phyloP scores from a whole-genome alignment of 2,329 filamentous ascomycete species.

The Cryphonectria radicalis region DNA sequence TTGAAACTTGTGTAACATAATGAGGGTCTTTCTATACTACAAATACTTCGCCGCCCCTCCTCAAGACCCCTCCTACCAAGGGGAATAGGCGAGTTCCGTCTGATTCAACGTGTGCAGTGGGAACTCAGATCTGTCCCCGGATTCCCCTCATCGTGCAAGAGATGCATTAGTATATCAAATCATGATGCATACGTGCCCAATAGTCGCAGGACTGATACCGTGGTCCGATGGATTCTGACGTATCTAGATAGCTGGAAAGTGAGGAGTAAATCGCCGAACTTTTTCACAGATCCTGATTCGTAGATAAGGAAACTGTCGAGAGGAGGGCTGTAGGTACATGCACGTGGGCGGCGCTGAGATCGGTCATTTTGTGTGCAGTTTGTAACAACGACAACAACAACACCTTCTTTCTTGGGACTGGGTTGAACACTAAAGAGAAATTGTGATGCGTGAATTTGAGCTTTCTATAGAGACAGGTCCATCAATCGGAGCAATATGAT shows the following conservation, averaged over 20 bases:
- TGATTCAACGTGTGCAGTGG: not conserved
- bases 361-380: not conserved
- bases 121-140: not conserved
- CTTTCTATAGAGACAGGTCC: not conserved
- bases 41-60: not conserved
- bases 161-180: not conserved
- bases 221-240: not conserved
- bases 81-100: not conserved
- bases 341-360: not conserved
- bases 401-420: not conserved
- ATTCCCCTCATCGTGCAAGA: conserved; percentile 1
- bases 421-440: not conserved
- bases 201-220: not conserved
- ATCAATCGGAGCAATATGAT: not conserved
- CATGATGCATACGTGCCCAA: not conserved
- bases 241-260: not conserved
- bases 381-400: not conserved
- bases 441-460: not conserved
- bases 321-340: not conserved
- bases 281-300: not conserved
- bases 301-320: not conserved
- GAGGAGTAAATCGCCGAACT: conserved; percentile 1
- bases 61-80: not conserved
- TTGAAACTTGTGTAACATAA: not conserved
- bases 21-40: not conserved